Percentiles rank a stretch among this genome's conserved stretches.
Conservation (phyloP, 257 asterid species). For the Hygrophila difformis region DNA sequence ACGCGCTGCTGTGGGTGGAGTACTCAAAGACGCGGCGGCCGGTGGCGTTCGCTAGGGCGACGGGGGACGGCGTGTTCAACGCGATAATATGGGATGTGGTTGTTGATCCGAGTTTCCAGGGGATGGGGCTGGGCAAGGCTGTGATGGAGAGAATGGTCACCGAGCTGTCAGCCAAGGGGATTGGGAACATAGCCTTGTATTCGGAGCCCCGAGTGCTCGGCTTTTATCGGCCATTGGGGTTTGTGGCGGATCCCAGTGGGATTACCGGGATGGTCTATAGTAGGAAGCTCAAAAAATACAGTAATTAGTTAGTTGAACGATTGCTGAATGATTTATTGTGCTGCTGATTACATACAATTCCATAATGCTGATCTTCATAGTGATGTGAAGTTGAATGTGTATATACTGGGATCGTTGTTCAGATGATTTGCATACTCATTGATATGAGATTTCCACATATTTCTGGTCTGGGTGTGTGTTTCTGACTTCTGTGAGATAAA, state of each 20-base stretch:
- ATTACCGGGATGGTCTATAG: constrained; percentile 88
- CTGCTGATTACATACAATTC: no score
- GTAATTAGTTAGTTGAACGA: not conserved
- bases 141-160: constrained; percentile 77
- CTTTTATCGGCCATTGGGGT: constrained; percentile 84
- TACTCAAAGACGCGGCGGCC: constrained; percentile 54
- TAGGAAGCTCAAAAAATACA: constrained; percentile 43
- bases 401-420: no score
- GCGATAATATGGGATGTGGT: constrained; percentile 96
- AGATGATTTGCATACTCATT: no score
- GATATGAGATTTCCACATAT: no score
- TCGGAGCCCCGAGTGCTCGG: constrained; percentile 98
- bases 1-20: constrained; percentile 74
- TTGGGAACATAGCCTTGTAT: constrained; percentile 65
- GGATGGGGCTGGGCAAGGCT: constrained; percentile 88
- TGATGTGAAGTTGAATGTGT: no score
- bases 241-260: constrained; percentile 91
- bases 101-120: constrained; percentile 93
- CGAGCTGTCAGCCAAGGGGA: constrained; percentile 63
- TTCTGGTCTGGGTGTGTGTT: no score
- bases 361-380: no score
- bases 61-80: constrained; percentile 91
- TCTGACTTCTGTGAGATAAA: no score
- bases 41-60: constrained; percentile 96
- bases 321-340: no score